A percentile compares a stretch with the other conserved stretches of the same genome.
Evolutionary conservation across 441 rosid species (phyloP).

Genomic region (Bocquillonia castaneifolia): DNA sequence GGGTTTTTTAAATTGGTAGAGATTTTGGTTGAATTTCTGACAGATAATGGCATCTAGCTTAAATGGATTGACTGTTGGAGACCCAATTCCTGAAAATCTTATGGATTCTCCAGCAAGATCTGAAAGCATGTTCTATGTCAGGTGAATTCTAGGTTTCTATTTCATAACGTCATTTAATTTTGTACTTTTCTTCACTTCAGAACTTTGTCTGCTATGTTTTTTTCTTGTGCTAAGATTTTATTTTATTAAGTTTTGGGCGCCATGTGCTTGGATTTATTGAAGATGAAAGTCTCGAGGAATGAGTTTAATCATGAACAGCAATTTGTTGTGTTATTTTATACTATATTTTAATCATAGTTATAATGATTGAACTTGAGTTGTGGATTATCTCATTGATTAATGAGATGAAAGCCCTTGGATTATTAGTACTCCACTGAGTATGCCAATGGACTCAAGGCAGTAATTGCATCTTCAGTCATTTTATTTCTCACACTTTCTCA

Average conservation of each 20-base stretch:
- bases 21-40: background rate
- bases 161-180: background rate
- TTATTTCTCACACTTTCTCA: background rate
- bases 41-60: conserved; percentile 98
- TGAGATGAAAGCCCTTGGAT: background rate
- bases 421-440: background rate
- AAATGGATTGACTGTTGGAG: conserved; percentile 94
- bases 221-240: background rate
- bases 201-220: background rate
- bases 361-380: background rate
- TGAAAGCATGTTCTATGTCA: conserved; percentile 47
- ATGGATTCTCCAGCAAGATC: conserved; percentile 85
- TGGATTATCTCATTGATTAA: background rate
- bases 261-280: background rate
- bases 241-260: background rate
- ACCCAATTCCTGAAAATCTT: conserved; percentile 65
- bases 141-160: conserved; percentile 29
- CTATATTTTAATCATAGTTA: background rate
- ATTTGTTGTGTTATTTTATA: background rate
- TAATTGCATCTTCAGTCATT: background rate
- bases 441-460: background rate
- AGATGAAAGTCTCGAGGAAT: background rate
- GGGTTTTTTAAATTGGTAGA: background rate
- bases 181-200: background rate
- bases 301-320: background rate